Percentiles rank a stretch among this genome's conserved stretches.
Evolutionary conservation across 768 basidiomycete genomes (phyloP).

Genomic region (Russula sp.): DNA sequence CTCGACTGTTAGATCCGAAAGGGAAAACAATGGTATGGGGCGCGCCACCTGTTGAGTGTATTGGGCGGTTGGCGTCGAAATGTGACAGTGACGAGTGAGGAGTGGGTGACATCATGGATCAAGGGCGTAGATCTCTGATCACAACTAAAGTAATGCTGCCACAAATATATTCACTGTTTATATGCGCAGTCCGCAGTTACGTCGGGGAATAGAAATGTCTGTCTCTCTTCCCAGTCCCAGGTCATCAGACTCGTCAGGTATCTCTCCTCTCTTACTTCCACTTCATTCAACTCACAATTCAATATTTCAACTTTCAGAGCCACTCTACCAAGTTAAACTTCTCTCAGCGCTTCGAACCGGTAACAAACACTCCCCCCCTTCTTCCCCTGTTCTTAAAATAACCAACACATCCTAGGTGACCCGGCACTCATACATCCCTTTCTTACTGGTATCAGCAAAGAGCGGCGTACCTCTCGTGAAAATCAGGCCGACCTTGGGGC

Average conservation of each 20-base stretch:
- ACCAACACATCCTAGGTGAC: conserved; percentile 45
- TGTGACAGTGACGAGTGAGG: conserved; percentile 27
- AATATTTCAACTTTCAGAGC: conserved; percentile 24
- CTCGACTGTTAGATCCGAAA: conserved; percentile 50
- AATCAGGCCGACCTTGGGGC: conserved; percentile 58
- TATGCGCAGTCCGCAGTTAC: not conserved
- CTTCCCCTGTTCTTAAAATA: not conserved
- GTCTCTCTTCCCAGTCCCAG: not conserved
- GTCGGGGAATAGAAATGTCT: not conserved
- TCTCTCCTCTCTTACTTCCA: not conserved
- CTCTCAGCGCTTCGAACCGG: conserved; percentile 39
- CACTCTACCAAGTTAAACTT: conserved; percentile 39
- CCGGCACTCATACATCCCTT: conserved; percentile 77
- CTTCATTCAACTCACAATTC: not conserved
- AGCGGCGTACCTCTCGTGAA: conserved; percentile 46
- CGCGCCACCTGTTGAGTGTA: conserved; percentile 58
- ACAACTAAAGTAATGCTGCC: no score
- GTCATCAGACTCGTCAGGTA: not conserved
- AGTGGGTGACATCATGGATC: conserved; percentile 18
- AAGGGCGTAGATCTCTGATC: not conserved
- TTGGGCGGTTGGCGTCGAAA: conserved; percentile 32
- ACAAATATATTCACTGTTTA: not conserved
- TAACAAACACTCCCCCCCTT: conserved; percentile 4
- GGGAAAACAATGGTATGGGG: conserved; percentile 47
- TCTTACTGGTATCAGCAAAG: conserved; percentile 67